Conservation (phyloP, 495 filamentous ascomycete genomes). For the Arthonia radiata region DNA sequence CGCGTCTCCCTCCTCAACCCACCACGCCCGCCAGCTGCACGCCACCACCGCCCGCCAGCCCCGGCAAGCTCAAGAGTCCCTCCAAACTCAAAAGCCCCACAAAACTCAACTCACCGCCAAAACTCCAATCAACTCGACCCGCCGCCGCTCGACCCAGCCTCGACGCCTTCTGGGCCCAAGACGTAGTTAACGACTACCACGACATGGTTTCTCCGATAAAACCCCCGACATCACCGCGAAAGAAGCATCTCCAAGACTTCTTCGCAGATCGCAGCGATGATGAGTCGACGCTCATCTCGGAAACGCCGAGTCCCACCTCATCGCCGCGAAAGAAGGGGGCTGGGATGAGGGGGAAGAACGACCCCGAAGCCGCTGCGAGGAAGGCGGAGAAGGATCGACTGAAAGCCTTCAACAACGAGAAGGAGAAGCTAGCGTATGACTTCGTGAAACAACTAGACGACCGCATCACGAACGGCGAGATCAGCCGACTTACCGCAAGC, state of each 20-base stretch:
- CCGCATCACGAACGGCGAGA: slow-evolving; percentile 32
- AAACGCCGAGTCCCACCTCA: slow-evolving; percentile 3
- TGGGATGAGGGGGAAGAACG: slow-evolving; percentile 2
- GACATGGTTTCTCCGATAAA: slow-evolving; percentile 53
- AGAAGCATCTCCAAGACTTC: slow-evolving; percentile 6
- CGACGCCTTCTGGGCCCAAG: slow-evolving; percentile 63
- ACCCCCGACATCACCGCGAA: slow-evolving; percentile 13
- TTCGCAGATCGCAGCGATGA: slow-evolving; percentile 1
- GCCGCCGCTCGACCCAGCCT: slow-evolving; percentile 41
- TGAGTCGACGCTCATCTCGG: slow-evolving; percentile 1
- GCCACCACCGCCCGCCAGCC: too few relatives aligned
- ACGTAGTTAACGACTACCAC: slow-evolving; percentile 56
- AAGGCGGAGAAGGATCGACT: slow-evolving; percentile 13
- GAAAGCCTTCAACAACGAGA: slow-evolving; percentile 40
- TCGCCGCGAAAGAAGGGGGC: slow-evolving; percentile 1
- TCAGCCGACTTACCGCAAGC: slow-evolving; percentile 28
- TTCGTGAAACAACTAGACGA: slow-evolving; percentile 58
- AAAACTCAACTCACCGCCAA: too few relatives aligned
- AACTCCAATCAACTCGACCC: too few relatives aligned
- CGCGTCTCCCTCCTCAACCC: too few relatives aligned
- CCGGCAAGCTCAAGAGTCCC: too few relatives aligned
- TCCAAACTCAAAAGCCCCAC: too few relatives aligned
- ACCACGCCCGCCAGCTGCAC: too few relatives aligned
- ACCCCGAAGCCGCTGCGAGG: slow-evolving; percentile 8
- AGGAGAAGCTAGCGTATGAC: slow-evolving; percentile 34